Percentiles rank a stretch among this genome's conserved stretches.
phyloP scores from a whole-genome alignment of 495 filamentous ascomycete species.

The Lophium mytilinum region DNA sequence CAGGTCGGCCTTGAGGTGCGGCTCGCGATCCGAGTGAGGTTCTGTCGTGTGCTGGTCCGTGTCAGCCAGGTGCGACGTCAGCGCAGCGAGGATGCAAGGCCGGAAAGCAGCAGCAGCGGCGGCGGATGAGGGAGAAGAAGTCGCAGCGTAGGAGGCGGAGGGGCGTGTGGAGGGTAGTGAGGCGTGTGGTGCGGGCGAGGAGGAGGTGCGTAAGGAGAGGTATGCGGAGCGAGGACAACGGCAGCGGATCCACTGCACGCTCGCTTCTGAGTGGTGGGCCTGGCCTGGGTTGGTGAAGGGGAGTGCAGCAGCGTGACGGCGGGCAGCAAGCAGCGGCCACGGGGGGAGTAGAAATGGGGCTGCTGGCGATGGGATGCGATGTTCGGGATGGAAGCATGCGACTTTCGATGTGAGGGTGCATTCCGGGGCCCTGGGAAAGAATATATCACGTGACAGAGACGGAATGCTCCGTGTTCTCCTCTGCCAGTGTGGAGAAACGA shows the following conservation, averaged over 20 bases:
- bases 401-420: too few species aligned
- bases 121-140: neutral
- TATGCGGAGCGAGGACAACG: neutral
- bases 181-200: neutral
- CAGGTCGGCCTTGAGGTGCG: slow-evolving; percentile 6
- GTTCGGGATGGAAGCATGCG: too few species aligned
- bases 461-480: too few species aligned
- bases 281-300: too few species aligned
- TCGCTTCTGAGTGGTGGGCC: neutral
- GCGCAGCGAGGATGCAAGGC: slow-evolving; percentile 6
- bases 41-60: slow-evolving; percentile 22
- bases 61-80: slow-evolving; percentile 11
- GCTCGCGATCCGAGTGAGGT: slow-evolving; percentile 2
- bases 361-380: too few species aligned
- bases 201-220: neutral
- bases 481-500: too few species aligned
- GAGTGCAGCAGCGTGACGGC: too few species aligned
- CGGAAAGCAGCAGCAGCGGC: slow-evolving; percentile 5
- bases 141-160: neutral
- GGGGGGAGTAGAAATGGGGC: too few species aligned
- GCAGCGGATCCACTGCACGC: neutral
- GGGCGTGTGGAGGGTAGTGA: neutral
- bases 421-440: too few species aligned
- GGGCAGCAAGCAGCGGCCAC: too few species aligned
- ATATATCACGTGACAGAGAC: too few species aligned